Conservation (phyloP, 2,329 filamentous ascomycete genomes). For the Blastomyces parvus region DNA sequence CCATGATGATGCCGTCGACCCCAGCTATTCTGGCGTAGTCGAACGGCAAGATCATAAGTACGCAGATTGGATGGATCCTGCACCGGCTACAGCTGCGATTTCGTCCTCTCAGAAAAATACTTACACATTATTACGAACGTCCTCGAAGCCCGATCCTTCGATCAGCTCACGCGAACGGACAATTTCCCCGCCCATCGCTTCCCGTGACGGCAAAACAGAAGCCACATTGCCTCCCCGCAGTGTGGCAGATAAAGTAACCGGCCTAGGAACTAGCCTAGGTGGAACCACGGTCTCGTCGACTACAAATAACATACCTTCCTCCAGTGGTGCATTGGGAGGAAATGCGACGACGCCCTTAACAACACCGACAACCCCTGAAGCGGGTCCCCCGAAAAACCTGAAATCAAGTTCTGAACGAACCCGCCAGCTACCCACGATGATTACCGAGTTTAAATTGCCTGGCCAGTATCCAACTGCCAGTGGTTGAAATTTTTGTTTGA, state of each 20-base stretch:
- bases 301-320: background rate
- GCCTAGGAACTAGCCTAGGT: background rate
- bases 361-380: background rate
- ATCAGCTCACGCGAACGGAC: background rate
- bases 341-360: background rate
- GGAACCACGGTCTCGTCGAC: background rate
- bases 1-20: background rate
- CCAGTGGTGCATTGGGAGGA: background rate
- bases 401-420: background rate
- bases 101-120: background rate
- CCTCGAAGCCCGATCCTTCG: background rate
- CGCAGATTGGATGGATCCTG: constrained; percentile 47
- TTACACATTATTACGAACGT: background rate
- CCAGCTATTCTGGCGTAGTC: background rate
- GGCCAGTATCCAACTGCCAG: background rate
- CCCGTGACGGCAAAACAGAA: background rate
- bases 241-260: background rate
- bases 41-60: constrained; percentile 36
- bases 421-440: background rate
- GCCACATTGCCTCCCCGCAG: background rate
- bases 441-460: background rate
- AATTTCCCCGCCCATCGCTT: background rate
- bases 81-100: constrained; percentile 24
- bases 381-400: background rate
- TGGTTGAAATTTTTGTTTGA: background rate